Conservation (phyloP, 352 stramenopile species). For the Phytopythium ostracodes region DNA sequence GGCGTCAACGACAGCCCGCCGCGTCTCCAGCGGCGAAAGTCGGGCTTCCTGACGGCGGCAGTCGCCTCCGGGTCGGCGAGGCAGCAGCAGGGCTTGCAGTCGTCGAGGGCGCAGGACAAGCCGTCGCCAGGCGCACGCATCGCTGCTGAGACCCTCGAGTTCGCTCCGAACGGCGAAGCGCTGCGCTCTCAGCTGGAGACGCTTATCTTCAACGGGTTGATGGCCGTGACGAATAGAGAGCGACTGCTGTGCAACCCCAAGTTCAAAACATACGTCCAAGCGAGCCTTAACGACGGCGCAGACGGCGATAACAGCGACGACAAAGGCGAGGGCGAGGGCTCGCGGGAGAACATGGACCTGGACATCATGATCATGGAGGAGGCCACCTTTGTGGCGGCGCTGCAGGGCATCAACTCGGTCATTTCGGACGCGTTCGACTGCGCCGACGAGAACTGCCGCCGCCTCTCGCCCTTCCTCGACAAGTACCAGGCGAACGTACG, state of each 20-base stretch:
- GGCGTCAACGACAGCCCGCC: neutral
- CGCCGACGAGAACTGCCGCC: conserved; percentile 44
- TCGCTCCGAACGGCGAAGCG: conserved; percentile 41
- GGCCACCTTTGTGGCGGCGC: conserved; percentile 43
- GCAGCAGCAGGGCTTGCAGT: neutral
- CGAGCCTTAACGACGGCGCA: conserved; percentile 41
- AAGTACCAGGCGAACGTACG: conserved; percentile 70
- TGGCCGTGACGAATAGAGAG: conserved; percentile 57
- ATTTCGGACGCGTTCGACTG: conserved; percentile 48
- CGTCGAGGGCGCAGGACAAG: neutral
- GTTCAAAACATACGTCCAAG: conserved; percentile 65
- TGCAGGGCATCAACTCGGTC: conserved; percentile 47
- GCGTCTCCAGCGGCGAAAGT: conserved; percentile 15
- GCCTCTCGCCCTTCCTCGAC: conserved; percentile 68
- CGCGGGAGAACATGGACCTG: conserved; percentile 52
- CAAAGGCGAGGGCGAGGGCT: conserved; percentile 29
- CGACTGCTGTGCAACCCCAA: conserved; percentile 57
- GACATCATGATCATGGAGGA: conserved; percentile 84
- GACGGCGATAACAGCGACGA: conserved; percentile 33
- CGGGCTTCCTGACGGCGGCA: conserved; percentile 13
- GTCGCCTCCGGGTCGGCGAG: neutral
- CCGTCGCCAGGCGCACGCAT: neutral
- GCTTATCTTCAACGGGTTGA: conserved; percentile 63
- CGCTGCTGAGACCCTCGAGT: conserved; percentile 35
- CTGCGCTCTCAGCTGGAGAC: conserved; percentile 69